Percentiles rank a stretch among this genome's conserved stretches.
These are phyloP conservation scores for Candida manassasensis DNA, from an alignment of 805 yeast species.

Conservation along the genomic window DNA sequence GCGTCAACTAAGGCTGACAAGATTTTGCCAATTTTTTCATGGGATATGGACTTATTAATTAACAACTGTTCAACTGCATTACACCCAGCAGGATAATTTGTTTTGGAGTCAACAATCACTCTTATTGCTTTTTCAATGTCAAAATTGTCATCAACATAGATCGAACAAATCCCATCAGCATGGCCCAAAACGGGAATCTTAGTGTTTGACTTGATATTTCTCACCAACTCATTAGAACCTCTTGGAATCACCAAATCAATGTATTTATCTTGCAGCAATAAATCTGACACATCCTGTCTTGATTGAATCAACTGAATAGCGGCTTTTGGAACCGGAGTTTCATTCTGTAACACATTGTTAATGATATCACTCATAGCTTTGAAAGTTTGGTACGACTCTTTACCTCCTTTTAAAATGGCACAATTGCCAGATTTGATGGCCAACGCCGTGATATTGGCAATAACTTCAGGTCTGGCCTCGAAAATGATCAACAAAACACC, in stretches of 20 bases:
- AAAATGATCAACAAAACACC: conserved; percentile 91
- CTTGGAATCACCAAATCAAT: conserved; percentile 96
- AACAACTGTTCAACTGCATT: conserved; percentile 90
- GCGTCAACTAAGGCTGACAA: conserved; percentile 46
- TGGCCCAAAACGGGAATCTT: conserved; percentile 97
- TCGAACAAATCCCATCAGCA: conserved; percentile 96
- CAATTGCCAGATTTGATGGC: conserved; percentile 96
- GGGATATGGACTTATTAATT: conserved; percentile 44
- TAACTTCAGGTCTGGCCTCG: conserved; percentile 96
- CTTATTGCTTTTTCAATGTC: conserved; percentile 72
- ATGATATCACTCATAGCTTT: conserved; percentile 73
- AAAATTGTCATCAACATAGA: conserved; percentile 74
- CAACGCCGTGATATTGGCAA: conserved; percentile 93
- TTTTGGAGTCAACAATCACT: conserved; percentile 80
- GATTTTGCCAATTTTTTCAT: conserved; percentile 21
- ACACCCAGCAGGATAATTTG: conserved; percentile 98
- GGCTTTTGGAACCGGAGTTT: conserved; percentile 70
- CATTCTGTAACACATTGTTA: conserved; percentile 47
- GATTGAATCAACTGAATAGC: conserved; percentile 86
- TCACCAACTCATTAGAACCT: conserved; percentile 92
- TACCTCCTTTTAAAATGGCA: conserved; percentile 96
- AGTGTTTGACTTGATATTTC: conserved; percentile 78
- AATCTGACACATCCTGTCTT: conserved; percentile 83
- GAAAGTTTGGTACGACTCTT: conserved; percentile 84
- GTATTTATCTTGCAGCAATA: conserved; percentile 78